Evolutionary conservation across 768 basidiomycete species (phyloP), one percentile per base, ranked within the genome.

Genomic region (Serendipita sp.): DNA sequence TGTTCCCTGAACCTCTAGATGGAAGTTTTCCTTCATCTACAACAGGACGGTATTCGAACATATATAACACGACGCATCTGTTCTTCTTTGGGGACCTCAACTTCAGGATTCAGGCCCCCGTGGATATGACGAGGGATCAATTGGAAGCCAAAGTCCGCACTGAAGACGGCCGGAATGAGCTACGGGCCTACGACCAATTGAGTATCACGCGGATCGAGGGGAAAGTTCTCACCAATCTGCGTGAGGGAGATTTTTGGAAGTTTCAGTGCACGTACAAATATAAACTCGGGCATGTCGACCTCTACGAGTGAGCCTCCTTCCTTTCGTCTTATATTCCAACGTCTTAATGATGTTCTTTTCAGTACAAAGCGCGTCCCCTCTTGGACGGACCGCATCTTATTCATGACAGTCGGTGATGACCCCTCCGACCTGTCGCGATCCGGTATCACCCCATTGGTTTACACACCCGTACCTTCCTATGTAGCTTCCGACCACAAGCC

Each of bases 401-500:
- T 91, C 70, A 80, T 89, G 11, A 89, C 89, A 3, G 77, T 84
- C 71, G 80, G 79, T 23, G 89, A 90, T 72, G 80, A 80, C 1
- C 81, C 82, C 1, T 77, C 80, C 65, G 73, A 73, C 4, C 77
- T 78, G 5, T 76, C 80, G 8, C 70, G 76, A 44, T 83, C 86
- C 1, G 70, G 78, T 65, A 83, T 88, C 67, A 78, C 72, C 2
- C 88, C 86, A 67, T 65, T 89, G 18, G 71, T 90, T 58, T 94
- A 94, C 72, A 88, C 88, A 1, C 83, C 84, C 44, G 80, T 92
- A 67, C 88, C 87, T 13, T 84, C 86, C 0, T 90, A 93, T 73
- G 88, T 86, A 13, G 83, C 87, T 2, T 94, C 91, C 10, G 95
- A 98, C 74, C 95, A 98, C 75, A 96, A 96, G 85, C 94, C 94